Evolutionary conservation across 1,284 basidiomycete genomes (phyloP).

Genomic region (Vanrija pseudolonga): DNA sequence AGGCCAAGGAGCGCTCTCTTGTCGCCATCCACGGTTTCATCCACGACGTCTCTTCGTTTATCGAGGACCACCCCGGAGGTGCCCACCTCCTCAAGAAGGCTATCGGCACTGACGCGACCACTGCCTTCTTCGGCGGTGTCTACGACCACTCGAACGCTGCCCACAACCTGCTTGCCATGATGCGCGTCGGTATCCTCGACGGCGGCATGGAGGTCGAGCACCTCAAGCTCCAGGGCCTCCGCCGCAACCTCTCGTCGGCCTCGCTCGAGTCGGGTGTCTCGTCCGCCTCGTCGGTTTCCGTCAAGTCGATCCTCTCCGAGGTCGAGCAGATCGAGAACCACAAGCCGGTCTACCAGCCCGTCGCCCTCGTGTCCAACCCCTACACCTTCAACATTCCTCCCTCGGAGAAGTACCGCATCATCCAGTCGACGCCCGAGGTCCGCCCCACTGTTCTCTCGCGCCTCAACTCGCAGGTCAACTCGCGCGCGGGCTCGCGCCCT

Average conservation of each 20-base stretch:
- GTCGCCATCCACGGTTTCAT: slow-evolving; percentile 85
- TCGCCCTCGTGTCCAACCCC: slow-evolving; percentile 34
- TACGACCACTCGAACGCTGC: slow-evolving; percentile 92
- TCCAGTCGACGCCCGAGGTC: slow-evolving; percentile 37
- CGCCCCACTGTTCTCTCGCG: slow-evolving; percentile 34
- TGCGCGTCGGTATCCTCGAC: slow-evolving; percentile 79
- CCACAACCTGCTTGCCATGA: slow-evolving; percentile 75
- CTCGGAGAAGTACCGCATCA: slow-evolving; percentile 44
- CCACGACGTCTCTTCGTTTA: slow-evolving; percentile 80
- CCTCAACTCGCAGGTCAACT: slow-evolving; percentile 2
- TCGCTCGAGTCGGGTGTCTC: slow-evolving; percentile 19
- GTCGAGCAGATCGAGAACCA: slow-evolving; percentile 14
- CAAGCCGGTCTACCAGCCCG: slow-evolving; percentile 37
- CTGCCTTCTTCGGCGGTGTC: slow-evolving; percentile 89
- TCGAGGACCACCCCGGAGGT: slow-evolving; percentile 87
- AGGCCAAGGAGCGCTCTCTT: slow-evolving; percentile 68
- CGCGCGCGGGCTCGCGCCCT: too few species aligned
- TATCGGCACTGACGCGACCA: slow-evolving; percentile 79
- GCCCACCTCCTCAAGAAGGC: slow-evolving; percentile 59
- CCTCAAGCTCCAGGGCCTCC: slow-evolving; percentile 31
- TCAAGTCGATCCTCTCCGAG: slow-evolving; percentile 30
- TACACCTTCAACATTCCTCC: slow-evolving; percentile 44
- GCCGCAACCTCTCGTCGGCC: slow-evolving; percentile 2
- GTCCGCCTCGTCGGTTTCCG: slow-evolving; percentile 39
- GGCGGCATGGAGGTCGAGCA: slow-evolving; percentile 68